Evolutionary conservation across 2,329 filamentous ascomycete species (phyloP).

Genomic region (Davidsoniella australis): DNA sequence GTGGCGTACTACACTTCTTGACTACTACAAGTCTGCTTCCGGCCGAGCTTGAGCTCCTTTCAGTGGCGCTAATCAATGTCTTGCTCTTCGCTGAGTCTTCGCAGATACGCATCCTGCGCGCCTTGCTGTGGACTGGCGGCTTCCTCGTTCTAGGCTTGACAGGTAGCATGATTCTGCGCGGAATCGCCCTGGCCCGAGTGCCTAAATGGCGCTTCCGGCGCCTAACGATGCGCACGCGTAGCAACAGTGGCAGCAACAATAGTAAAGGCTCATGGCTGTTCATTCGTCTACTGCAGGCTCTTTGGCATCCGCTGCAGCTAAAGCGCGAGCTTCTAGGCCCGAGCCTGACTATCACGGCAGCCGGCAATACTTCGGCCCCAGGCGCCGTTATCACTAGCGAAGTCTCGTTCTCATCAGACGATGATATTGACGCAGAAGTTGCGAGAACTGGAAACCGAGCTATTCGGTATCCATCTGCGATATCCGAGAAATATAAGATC

Average conservation of each 20-base stretch:
- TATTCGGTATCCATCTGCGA: too few relatives aligned
- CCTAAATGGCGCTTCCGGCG: slow-evolving; percentile 79
- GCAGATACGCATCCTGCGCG: slow-evolving; percentile 71
- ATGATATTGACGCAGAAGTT: background rate
- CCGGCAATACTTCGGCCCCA: background rate
- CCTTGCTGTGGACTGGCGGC: slow-evolving; percentile 71
- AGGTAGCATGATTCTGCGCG: slow-evolving; percentile 61
- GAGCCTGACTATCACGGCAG: slow-evolving; percentile 18
- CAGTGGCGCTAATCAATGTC: slow-evolving; percentile 65
- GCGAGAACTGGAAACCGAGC: background rate
- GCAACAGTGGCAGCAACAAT: background rate
- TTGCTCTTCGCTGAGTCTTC: slow-evolving; percentile 62
- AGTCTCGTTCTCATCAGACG: background rate
- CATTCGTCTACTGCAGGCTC: slow-evolving; percentile 1
- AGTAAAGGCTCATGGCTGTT: background rate
- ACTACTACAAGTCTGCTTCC: slow-evolving; percentile 78
- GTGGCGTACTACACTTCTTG: slow-evolving; percentile 57
- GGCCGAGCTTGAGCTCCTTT: slow-evolving; percentile 76
- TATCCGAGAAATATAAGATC: background rate
- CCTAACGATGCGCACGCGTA: slow-evolving; percentile 16
- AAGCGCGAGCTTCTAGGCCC: slow-evolving; percentile 10
- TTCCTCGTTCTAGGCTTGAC: slow-evolving; percentile 58
- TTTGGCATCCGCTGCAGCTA: slow-evolving; percentile 6
- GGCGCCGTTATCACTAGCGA: background rate
- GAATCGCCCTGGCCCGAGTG: slow-evolving; percentile 68